A percentile compares a stretch with the other conserved stretches of the same genome.
These are phyloP conservation scores for Phytophthora pseudosyringae DNA, from an alignment of 352 stramenopile genomes.

Conservation along the genomic window DNA sequence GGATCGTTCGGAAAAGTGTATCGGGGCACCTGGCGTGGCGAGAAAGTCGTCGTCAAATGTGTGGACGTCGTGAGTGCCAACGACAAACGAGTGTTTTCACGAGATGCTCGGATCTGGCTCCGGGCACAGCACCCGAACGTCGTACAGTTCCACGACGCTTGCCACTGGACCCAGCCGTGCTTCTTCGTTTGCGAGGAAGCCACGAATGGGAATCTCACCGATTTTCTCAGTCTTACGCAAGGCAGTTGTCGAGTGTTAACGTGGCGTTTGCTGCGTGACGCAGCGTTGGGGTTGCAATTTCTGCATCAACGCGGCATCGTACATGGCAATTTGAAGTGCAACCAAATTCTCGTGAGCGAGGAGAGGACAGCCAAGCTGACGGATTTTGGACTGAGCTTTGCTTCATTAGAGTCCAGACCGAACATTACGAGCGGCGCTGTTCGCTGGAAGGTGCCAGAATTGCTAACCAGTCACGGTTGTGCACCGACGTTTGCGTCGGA, in stretches of 20 bases:
- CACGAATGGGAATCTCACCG: not conserved
- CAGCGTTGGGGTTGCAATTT: slow-evolving; percentile 22
- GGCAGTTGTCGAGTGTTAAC: not conserved
- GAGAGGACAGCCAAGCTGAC: slow-evolving; percentile 24
- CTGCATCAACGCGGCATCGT: slow-evolving; percentile 20
- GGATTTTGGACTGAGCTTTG: slow-evolving; percentile 34
- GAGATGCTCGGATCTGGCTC: slow-evolving; percentile 23
- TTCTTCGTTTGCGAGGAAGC: slow-evolving; percentile 33
- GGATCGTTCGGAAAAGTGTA: slow-evolving; percentile 28
- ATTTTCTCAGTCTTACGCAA: not conserved
- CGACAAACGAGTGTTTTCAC: slow-evolving; percentile 30
- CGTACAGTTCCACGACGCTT: slow-evolving; percentile 20
- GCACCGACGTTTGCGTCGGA: slow-evolving; percentile 11
- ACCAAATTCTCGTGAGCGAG: slow-evolving; percentile 28
- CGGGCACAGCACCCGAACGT: slow-evolving; percentile 15
- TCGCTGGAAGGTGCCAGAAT: slow-evolving; percentile 12
- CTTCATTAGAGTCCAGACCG: slow-evolving; percentile 2
- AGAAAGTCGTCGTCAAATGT: slow-evolving; percentile 30
- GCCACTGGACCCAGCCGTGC: slow-evolving; percentile 9
- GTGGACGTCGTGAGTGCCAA: slow-evolving; percentile 14
- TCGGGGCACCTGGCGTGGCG: slow-evolving; percentile 20
- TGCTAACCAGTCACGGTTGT: not conserved
- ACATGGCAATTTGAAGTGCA: slow-evolving; percentile 31
- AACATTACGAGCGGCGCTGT: slow-evolving; percentile 1
- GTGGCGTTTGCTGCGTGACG: slow-evolving; percentile 29